Base-by-base conservation (phyloP, 1,139 yeast species). In the Arxiozyma slooffiae region DNA sequence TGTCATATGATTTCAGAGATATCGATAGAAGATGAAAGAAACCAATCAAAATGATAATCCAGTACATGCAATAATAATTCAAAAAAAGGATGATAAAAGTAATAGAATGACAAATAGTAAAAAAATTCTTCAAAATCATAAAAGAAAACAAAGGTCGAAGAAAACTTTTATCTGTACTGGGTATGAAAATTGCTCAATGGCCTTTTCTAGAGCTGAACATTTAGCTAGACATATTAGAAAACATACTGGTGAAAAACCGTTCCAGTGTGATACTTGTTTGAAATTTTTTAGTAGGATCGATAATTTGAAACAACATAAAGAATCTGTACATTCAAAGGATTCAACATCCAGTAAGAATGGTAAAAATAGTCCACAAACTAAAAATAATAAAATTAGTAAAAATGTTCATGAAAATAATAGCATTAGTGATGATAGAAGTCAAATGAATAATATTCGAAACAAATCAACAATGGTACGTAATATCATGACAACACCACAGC, bases 221-320 rank as follows among this genome's bases (percentile, higher is more conserved):
- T 74, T 90, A 58, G 96, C 96, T 2, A 76, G 97, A 55, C 97
- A 90, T 70, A 85, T 88, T 50, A 72, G 97, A 50, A 90, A 89
- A 63, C 97, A 90, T 66, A 90, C 97, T 1, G 97, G 97, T 41
- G 97, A 90, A 67, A 75, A 96, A 52, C 97, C 97, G 2, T 90
- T 88, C 66, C 80, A 86, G 49, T 90, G 97, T 68, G 85, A 85
- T 46, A 79, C 75, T 62, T 90, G 97, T 67, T 75, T 80, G 42
- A 81, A 90, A 61, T 79, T 81, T 62, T 90, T 90, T 64, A 82
- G 92, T 34, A 75, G 97, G 48, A 72, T 90, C 56, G 97, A 90
- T 68, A 90, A 90, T 66, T 73, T 90, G 54, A 78, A 96, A 53
- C 97, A 90, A 69, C 97, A 90, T 68, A 84, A 84, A 55, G 96